Evolutionary conservation across 805 yeast species (phyloP).

Genomic region (Wickerhamiella lipophila): DNA sequence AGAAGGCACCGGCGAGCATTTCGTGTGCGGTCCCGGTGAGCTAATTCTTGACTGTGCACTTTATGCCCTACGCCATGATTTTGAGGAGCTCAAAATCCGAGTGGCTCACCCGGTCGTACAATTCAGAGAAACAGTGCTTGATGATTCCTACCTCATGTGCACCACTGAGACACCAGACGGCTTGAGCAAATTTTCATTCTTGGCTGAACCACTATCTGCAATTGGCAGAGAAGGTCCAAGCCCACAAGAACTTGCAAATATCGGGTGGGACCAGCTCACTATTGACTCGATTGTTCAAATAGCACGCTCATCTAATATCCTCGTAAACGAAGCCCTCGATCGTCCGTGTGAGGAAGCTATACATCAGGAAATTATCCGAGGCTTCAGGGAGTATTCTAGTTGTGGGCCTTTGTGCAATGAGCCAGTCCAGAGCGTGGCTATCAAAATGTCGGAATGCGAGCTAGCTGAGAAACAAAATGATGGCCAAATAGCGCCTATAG

Average conservation of each 20-base stretch:
- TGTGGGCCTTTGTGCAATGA: conserved; percentile 95
- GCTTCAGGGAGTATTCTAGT: conserved; percentile 68
- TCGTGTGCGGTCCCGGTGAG: conserved; percentile 74
- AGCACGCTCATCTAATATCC: conserved; percentile 50
- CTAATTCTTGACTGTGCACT: conserved; percentile 71
- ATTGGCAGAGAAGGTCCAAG: neutral
- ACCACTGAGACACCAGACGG: conserved; percentile 35
- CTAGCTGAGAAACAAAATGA: conserved; percentile 38
- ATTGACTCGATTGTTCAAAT: conserved; percentile 67
- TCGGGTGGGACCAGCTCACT: conserved; percentile 47
- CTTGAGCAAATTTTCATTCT: neutral
- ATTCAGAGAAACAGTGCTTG: conserved; percentile 65
- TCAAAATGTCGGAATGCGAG: conserved; percentile 31
- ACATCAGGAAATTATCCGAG: conserved; percentile 55
- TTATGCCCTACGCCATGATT: conserved; percentile 57
- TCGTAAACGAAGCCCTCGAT: conserved; percentile 57
- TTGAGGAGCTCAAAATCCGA: conserved; percentile 55
- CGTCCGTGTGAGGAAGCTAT: conserved; percentile 40
- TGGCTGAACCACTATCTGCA: conserved; percentile 9
- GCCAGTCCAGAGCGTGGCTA: conserved; percentile 40
- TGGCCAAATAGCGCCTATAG: conserved; percentile 69
- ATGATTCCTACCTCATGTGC: conserved; percentile 56
- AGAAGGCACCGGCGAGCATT: conserved; percentile 83
- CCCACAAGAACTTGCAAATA: neutral
- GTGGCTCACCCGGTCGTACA: conserved; percentile 74